Percentiles rank a stretch among this genome's conserved stretches.
phyloP scores from a whole-genome alignment of 1,284 basidiomycete genomes.

The Agroathelia rolfsii region DNA sequence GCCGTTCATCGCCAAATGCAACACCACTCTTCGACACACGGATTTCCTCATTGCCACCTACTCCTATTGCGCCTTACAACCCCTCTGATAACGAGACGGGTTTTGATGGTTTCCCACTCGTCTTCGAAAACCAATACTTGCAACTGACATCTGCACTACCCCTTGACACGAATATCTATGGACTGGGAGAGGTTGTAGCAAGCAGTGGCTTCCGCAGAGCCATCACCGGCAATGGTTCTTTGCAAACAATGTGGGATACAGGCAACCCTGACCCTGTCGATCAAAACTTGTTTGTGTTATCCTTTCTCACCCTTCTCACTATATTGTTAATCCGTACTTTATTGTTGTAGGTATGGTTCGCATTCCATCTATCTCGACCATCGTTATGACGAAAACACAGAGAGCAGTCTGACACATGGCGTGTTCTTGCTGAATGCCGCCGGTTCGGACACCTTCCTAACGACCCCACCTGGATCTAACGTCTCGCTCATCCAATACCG shows the following conservation, averaged over 20 bases:
- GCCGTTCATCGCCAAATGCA: conserved; percentile 37
- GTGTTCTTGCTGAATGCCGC: conserved; percentile 62
- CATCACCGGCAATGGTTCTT: conserved; percentile 42
- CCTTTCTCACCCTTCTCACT: conserved; percentile 52
- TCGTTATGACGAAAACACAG: conserved; percentile 38
- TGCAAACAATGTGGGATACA: conserved; percentile 66
- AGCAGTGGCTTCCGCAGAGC: conserved; percentile 59
- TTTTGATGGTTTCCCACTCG: conserved; percentile 43
- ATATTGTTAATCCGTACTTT: conserved; percentile 57
- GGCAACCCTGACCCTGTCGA: conserved; percentile 61
- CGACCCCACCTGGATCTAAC: conserved; percentile 28
- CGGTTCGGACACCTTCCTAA: conserved; percentile 65
- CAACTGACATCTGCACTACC: conserved; percentile 54
- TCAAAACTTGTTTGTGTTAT: conserved; percentile 53
- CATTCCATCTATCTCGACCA: conserved; percentile 67
- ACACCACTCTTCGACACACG: conserved; percentile 70
- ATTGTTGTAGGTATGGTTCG: conserved; percentile 50
- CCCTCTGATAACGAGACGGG: conserved; percentile 37
- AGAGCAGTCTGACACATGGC: conserved; percentile 50
- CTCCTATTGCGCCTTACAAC: conserved; percentile 42
- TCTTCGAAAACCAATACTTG: conserved; percentile 74
- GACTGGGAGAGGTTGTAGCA: conserved; percentile 65
- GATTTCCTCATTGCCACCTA: conserved; percentile 38
- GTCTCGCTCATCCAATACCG: conserved; percentile 56
- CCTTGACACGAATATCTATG: conserved; percentile 60